Evolutionary conservation across 768 basidiomycete species (phyloP).

Genomic region (Trametes maxima): DNA sequence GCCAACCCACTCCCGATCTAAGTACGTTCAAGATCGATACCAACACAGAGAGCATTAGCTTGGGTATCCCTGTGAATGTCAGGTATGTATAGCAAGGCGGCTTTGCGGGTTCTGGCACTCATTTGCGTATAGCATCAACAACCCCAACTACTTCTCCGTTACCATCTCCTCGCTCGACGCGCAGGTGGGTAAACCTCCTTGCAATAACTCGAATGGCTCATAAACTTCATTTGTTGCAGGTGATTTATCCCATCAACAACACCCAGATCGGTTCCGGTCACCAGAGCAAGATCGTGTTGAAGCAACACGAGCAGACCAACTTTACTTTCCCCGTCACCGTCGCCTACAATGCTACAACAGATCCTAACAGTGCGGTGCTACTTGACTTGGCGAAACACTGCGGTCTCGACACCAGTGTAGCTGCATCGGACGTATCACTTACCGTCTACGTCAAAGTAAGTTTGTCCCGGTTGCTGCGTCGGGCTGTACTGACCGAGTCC

Average conservation of each 20-base stretch:
- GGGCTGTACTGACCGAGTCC: background rate
- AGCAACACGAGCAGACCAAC: conserved; percentile 57
- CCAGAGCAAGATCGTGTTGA: conserved; percentile 43
- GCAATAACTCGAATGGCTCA: conserved; percentile 6
- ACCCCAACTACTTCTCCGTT: conserved; percentile 81
- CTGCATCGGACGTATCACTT: conserved; percentile 53
- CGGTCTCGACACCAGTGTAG: conserved; percentile 45
- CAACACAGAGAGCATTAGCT: conserved; percentile 39
- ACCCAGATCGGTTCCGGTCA: conserved; percentile 68
- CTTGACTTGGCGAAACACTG: conserved; percentile 65
- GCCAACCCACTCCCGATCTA: conserved; percentile 39
- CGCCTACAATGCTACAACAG: conserved; percentile 54
- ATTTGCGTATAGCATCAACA: conserved; percentile 59
- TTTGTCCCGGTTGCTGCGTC: background rate
- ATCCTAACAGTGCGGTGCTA: conserved; percentile 59
- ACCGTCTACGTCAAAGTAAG: conserved; percentile 69
- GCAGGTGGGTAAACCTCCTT: conserved; percentile 41
- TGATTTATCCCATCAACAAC: conserved; percentile 76
- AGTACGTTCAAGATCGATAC: conserved; percentile 43
- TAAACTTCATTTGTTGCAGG: conserved; percentile 43
- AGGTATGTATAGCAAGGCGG: conserved; percentile 46
- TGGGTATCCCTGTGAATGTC: conserved; percentile 68
- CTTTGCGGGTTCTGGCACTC: background rate
- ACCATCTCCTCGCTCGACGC: conserved; percentile 66
- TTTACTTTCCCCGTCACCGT: conserved; percentile 79